phyloP scores from a whole-genome alignment of 2,329 filamentous ascomycete species.

The Scleromitrula shiraiana region DNA sequence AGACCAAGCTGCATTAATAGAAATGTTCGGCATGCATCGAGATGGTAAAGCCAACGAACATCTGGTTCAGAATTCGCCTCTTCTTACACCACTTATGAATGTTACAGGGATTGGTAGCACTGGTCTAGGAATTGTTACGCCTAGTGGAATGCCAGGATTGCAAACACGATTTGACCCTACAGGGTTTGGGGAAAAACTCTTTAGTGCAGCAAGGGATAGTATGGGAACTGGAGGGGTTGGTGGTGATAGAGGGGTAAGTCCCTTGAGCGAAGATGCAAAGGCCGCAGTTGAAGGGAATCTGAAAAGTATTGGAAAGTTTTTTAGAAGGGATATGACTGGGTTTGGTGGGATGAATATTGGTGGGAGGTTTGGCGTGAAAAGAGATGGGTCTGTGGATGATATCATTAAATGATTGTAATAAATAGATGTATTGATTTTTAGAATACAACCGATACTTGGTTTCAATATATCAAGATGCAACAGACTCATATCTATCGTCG shows the following conservation, averaged over 20 bases:
- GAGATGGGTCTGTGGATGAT: constrained; percentile 19
- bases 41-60: constrained; percentile 64
- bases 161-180: constrained; percentile 68
- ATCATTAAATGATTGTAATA: constrained; percentile 14
- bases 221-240: constrained; percentile 43
- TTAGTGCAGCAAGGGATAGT: constrained; percentile 77
- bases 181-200: constrained; percentile 75
- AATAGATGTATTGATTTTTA: not conserved
- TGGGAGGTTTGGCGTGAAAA: constrained; percentile 39
- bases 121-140: constrained; percentile 38
- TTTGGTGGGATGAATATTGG: constrained; percentile 57
- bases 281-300: constrained; percentile 85
- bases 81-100: constrained; percentile 60
- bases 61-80: constrained; percentile 60
- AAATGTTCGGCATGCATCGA: constrained; percentile 74
- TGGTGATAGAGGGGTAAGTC: constrained; percentile 14
- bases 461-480: not conserved
- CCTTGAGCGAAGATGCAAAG: constrained; percentile 41
- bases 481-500: not conserved
- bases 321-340: constrained; percentile 75
- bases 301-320: constrained; percentile 95
- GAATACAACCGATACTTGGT: not conserved
- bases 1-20: constrained; percentile 75
- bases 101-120: constrained; percentile 37
- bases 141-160: constrained; percentile 32